Evolutionary conservation across 2,329 filamentous ascomycete genomes (phyloP).

Genomic region (Knoxdaviesia capensis): DNA sequence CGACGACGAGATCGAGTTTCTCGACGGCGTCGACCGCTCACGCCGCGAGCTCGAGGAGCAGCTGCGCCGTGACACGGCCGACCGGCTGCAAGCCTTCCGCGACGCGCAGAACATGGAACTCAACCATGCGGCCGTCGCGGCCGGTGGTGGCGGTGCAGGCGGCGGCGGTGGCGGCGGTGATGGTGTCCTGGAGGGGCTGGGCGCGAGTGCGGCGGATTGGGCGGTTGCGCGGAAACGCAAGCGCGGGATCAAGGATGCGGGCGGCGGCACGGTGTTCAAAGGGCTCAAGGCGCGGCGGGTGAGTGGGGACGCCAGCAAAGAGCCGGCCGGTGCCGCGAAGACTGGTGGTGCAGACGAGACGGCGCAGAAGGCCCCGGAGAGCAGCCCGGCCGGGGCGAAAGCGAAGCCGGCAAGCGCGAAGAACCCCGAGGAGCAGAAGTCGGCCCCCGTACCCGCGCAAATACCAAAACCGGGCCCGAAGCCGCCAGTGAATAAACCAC

Average conservation of each 20-base stretch:
- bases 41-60: conserved; percentile 32
- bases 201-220: conserved; percentile 9
- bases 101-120: conserved; percentile 20
- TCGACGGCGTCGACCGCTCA: conserved; percentile 35
- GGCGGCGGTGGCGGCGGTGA: conserved; percentile 8
- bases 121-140: conserved; percentile 5
- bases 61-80: conserved; percentile 32
- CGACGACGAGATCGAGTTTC: conserved; percentile 60
- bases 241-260: too few relatives aligned
- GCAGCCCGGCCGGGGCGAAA: conserved; percentile 1
- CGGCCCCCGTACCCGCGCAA: conserved; percentile 1
- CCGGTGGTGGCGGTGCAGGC: conserved; percentile 6
- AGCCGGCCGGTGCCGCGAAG: conserved; percentile 5
- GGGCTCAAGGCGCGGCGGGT: conserved; percentile 1
- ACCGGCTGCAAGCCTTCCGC: conserved; percentile 34
- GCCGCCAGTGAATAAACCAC: conserved; percentile 3
- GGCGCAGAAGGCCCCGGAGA: conserved; percentile 1
- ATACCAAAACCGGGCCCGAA: not conserved
- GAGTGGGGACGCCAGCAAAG: conserved; percentile 6
- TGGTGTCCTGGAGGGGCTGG: conserved; percentile 6
- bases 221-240: conserved; percentile 12
- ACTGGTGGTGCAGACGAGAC: conserved; percentile 4
- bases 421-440: conserved; percentile 6
- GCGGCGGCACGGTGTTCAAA: conserved; percentile 3
- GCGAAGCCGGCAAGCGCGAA: not conserved